Base-by-base conservation (phyloP, 345 rosid species). In the Hypericum androsaemum region DNA sequence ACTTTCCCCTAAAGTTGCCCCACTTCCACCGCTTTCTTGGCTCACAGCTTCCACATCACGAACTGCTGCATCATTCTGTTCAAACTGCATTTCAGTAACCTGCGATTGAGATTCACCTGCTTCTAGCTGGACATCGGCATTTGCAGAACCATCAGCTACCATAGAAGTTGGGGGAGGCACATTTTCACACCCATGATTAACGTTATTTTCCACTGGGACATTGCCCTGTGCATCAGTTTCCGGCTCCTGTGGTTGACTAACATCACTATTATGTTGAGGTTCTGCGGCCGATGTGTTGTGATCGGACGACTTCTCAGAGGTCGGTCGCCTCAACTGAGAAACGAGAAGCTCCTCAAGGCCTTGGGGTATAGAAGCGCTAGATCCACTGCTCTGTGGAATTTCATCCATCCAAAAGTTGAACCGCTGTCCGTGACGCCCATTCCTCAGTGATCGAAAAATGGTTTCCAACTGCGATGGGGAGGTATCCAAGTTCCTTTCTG, bases 11-110 rank as follows among this genome's bases (percentile, higher is more conserved):
- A 90, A 74, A 40, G 98, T 87, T 60, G 92, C 96, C 47, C 95
- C 98, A 73, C 95, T 87, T 52, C 88, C 96, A 48, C 98, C 63
- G 53, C 98, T 90, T 82, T 82, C 98, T 70, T 87, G 98, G 71
- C 96, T 90, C 56, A 87, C 89, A 8, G 98, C 96, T 74, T 90
- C 98, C 65, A 86, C 84, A 74, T 84, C 98, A 35, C 92, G 77
- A 54, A 74, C 85, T 60, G 74, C 65, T 15, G 74, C 70, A 74
- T 86, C 97, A 74, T 76, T 89, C 54, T 81, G 95, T 60, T 89
- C 96, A 76, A 75, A 79, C 65, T 89, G 97, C 92, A 87, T 82
- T 61, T 82, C 96, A 32, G 75, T 79, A 68, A 94, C 73, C 49
- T 74, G 92, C n/a, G 79, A 57, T 7, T 54, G 84, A 56, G 83